phyloP scores from a whole-genome alignment of 257 asterid species.

The Eucommia ulmoides region DNA sequence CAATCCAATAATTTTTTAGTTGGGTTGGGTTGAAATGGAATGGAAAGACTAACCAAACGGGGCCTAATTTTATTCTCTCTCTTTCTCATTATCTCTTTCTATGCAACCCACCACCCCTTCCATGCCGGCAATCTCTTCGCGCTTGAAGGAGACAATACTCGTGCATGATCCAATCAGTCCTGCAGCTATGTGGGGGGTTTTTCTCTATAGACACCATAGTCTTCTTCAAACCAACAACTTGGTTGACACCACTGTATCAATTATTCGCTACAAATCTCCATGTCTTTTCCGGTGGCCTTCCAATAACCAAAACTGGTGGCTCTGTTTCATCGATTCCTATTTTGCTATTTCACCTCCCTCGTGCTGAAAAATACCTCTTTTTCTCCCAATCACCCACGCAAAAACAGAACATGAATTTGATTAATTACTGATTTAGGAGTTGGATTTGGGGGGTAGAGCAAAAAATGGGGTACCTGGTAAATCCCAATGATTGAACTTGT shows the following conservation, averaged over 20 bases:
- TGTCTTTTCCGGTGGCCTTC: constrained; percentile 49
- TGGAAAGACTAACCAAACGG: too few species aligned
- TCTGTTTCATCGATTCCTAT: constrained; percentile 44
- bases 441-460: not conserved
- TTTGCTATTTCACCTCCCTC: constrained; percentile 39
- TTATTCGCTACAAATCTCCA: constrained; percentile 24
- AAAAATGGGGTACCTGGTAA: constrained; percentile 4
- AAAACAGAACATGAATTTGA: not conserved
- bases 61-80: too few species aligned
- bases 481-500: constrained; percentile 10
- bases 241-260: constrained; percentile 16
- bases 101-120: too few species aligned
- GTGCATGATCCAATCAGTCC: too few species aligned
- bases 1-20: too few species aligned
- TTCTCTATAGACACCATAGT: constrained; percentile 51
- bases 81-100: too few species aligned
- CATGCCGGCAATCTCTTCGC: too few species aligned
- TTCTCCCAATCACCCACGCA: constrained; percentile 31
- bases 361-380: constrained; percentile 54
- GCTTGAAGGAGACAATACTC: too few species aligned
- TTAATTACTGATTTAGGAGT: not conserved
- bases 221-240: constrained; percentile 40
- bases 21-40: too few species aligned
- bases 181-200: too few species aligned
- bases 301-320: constrained; percentile 59